phyloP scores from a whole-genome alignment of 495 filamentous ascomycete species.

The Evansstolkia leycettana region DNA sequence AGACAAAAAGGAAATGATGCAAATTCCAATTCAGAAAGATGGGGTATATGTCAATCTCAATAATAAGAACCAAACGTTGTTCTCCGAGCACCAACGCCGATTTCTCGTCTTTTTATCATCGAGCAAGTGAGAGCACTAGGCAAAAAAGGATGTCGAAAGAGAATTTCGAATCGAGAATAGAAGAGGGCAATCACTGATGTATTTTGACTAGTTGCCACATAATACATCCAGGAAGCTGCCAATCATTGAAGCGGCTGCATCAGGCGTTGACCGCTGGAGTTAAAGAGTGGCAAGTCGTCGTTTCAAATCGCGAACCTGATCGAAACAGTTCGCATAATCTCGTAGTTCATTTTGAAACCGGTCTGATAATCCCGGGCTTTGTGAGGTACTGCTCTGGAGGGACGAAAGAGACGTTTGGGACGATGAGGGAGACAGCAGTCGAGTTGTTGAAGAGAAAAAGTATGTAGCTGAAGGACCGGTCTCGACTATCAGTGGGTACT shows the following conservation, averaged over 20 bases:
- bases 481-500: constrained; percentile 1
- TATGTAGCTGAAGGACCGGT: constrained; percentile 6
- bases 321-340: constrained; percentile 79
- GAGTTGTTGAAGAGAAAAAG: constrained; percentile 15
- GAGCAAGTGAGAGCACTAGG: not conserved
- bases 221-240: too few species aligned
- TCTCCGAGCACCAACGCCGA: constrained; percentile 1
- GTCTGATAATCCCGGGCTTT: constrained; percentile 48
- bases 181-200: too few species aligned
- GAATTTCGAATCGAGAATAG: too few species aligned
- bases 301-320: constrained; percentile 59
- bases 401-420: constrained; percentile 81
- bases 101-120: not conserved
- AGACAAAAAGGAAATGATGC: too few species aligned
- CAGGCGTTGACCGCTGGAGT: constrained; percentile 4
- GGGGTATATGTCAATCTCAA: too few species aligned
- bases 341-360: constrained; percentile 70
- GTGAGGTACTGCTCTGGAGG: constrained; percentile 50
- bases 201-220: too few species aligned
- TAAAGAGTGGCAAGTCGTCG: constrained; percentile 39
- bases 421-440: constrained; percentile 58
- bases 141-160: too few species aligned
- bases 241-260: too few species aligned
- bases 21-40: too few species aligned
- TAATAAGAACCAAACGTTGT: too few species aligned